A percentile compares a stretch with the other conserved stretches of the same genome.
Conservation (phyloP, 495 filamentous ascomycete genomes). For the Tuber melanosporum region DNA sequence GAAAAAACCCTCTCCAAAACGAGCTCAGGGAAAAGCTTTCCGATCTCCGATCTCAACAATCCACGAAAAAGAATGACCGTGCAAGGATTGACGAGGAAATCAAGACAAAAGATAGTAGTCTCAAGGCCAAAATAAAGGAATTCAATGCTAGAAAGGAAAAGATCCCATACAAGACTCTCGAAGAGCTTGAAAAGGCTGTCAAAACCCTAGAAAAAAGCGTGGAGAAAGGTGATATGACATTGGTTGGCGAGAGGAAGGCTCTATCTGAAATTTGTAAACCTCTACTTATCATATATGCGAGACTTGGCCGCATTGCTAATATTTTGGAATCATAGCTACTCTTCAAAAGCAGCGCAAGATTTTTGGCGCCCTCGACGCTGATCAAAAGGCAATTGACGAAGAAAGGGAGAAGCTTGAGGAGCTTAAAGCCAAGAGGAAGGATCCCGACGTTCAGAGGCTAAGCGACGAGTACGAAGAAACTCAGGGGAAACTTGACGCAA, state of each 20-base stretch:
- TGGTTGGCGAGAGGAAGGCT: constrained; percentile 96
- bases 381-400: constrained; percentile 76
- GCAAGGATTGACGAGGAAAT: constrained; percentile 74
- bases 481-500: constrained; percentile 73
- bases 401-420: constrained; percentile 77
- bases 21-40: constrained; percentile 68
- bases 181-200: constrained; percentile 80
- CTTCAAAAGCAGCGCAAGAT: constrained; percentile 84
- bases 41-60: constrained; percentile 73
- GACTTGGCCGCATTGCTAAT: constrained; percentile 6
- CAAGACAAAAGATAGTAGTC: constrained; percentile 70
- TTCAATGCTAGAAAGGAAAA: constrained; percentile 72
- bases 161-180: constrained; percentile 74
- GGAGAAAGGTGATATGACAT: constrained; percentile 75
- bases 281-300: neutral
- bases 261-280: constrained; percentile 65
- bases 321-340: constrained; percentile 17
- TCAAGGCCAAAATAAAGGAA: constrained; percentile 74
- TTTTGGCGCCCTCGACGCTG: constrained; percentile 72
- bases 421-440: constrained; percentile 75
- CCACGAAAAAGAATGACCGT: constrained; percentile 70
- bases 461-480: constrained; percentile 75
- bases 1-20: constrained; percentile 64
- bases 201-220: constrained; percentile 72
- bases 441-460: constrained; percentile 84